Conservation (phyloP, 2,329 filamentous ascomycete species). For the Penicillium sp. region DNA sequence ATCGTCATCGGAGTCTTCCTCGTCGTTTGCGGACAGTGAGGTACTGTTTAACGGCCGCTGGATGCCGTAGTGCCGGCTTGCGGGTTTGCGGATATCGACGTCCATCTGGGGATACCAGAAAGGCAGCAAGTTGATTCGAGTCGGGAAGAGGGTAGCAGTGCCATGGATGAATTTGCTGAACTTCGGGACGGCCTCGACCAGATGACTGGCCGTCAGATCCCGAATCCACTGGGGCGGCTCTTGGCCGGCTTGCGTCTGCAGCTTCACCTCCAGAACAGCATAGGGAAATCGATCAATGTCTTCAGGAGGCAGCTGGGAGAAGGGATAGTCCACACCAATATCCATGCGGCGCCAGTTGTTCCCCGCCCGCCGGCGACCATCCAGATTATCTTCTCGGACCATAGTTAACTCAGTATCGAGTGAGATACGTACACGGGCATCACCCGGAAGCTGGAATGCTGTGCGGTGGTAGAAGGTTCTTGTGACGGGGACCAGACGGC, state of each 20-base stretch:
- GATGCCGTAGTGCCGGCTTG: constrained; percentile 84
- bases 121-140: constrained; percentile 79
- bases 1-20: constrained; percentile 62
- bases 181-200: constrained; percentile 97
- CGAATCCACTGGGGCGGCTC: constrained; percentile 96
- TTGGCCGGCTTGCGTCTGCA: constrained; percentile 92
- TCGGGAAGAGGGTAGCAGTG: constrained; percentile 77
- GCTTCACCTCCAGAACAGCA: constrained; percentile 91
- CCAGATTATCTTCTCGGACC: constrained; percentile 90
- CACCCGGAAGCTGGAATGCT: constrained; percentile 92
- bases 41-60: constrained; percentile 69
- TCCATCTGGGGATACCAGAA: constrained; percentile 99
- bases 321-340: constrained; percentile 93
- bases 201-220: constrained; percentile 83
- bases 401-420: constrained; percentile 94
- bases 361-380: constrained; percentile 67
- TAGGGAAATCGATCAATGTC: constrained; percentile 93
- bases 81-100: constrained; percentile 90
- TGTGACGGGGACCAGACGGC: constrained; percentile 81
- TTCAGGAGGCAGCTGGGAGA: constrained; percentile 75
- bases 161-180: constrained; percentile 99
- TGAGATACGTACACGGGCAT: constrained; percentile 92
- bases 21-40: constrained; percentile 69
- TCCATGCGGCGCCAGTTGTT: constrained; percentile 96
- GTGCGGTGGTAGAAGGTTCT: constrained; percentile 97